Conservation (phyloP, 495 filamentous ascomycete genomes). For the Hypoxylon lenormandii region DNA sequence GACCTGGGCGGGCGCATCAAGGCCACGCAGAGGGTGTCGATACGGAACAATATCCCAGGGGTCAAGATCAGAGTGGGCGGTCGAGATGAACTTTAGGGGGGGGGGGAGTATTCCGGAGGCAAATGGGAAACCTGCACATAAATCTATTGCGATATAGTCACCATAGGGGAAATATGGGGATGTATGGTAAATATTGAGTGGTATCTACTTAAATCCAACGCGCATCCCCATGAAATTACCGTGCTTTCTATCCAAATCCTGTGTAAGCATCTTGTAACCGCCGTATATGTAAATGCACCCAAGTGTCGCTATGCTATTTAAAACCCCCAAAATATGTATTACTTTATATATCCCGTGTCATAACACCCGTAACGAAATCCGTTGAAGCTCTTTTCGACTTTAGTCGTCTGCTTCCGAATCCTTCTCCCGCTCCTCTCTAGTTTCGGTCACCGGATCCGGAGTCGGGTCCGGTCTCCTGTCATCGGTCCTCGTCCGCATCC, state of each 20-base stretch:
- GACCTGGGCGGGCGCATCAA: slow-evolving; percentile 39
- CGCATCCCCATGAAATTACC: not conserved
- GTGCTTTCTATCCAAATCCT: slow-evolving; percentile 4
- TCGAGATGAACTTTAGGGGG: slow-evolving; percentile 48
- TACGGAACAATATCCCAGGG: slow-evolving; percentile 43
- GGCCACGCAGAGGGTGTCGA: slow-evolving; percentile 43
- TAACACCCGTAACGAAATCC: not conserved
- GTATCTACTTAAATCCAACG: slow-evolving; percentile 6
- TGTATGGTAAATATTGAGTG: slow-evolving; percentile 16
- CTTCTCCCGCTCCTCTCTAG: slow-evolving; percentile 5
- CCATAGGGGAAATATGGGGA: not conserved
- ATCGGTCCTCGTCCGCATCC: slow-evolving; percentile 28
- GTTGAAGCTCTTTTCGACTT: not conserved
- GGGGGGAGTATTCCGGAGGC: too few relatives aligned
- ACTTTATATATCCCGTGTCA: not conserved
- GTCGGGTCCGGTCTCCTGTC: not conserved
- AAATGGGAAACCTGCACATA: not conserved
- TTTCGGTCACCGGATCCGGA: not conserved
- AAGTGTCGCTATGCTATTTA: slow-evolving; percentile 1
- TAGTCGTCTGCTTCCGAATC: slow-evolving; percentile 3
- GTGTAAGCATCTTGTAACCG: not conserved
- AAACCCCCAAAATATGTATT: slow-evolving; percentile 4
- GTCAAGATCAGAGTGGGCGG: slow-evolving; percentile 49
- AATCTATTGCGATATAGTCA: too few relatives aligned
- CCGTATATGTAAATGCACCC: slow-evolving; percentile 11